Evolutionary conservation across 106 monocot species (phyloP), one percentile per base, ranked within the genome.

Genomic region (Agapanthus africanus): DNA sequence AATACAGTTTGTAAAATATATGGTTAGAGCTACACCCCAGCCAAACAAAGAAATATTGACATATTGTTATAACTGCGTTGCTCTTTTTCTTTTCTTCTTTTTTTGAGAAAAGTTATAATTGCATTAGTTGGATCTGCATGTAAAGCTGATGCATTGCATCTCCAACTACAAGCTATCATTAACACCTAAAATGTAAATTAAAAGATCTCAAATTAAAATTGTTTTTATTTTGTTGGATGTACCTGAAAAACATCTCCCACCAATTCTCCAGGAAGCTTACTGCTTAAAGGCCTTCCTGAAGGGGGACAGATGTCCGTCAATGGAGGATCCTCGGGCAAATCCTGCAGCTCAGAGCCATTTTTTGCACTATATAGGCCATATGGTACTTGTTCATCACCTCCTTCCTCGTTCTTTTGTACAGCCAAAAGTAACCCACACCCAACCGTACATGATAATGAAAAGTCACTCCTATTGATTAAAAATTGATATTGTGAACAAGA

Each of bases 161-260:
- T n/a, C n/a, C n/a, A n/a, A n/a, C n/a, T n/a, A n/a, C n/a, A n/a
- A n/a, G n/a, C n/a, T n/a, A n/a, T n/a, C n/a, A n/a, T n/a, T n/a
- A n/a, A n/a, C n/a, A n/a, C n/a, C n/a, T n/a, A n/a, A n/a, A n/a
- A n/a, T n/a, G n/a, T n/a, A n/a, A n/a, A n/a, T n/a, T n/a, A n/a
- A n/a, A n/a, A n/a, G n/a, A n/a, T n/a, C n/a, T n/a, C n/a, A n/a
- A n/a, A n/a, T n/a, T n/a, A n/a, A n/a, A n/a, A n/a, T n/a, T n/a
- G n/a, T n/a, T n/a, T n/a, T n/a, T n/a, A n/a, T n/a, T n/a, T n/a
- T n/a, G n/a, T n/a, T n/a, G n/a, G n/a, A 4, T 27, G 14, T 85
- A 93, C 99, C 99, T 99, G 93, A 57, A 87, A 65, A 81, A 87
- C 87, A 90, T 99, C 99, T 50, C 90, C 93, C 69, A 87, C 74